A percentile compares a stretch with the other conserved stretches of the same genome.
Evolutionary conservation across 2,329 filamentous ascomycete species (phyloP).

Genomic region (Calonectria ilicicola): DNA sequence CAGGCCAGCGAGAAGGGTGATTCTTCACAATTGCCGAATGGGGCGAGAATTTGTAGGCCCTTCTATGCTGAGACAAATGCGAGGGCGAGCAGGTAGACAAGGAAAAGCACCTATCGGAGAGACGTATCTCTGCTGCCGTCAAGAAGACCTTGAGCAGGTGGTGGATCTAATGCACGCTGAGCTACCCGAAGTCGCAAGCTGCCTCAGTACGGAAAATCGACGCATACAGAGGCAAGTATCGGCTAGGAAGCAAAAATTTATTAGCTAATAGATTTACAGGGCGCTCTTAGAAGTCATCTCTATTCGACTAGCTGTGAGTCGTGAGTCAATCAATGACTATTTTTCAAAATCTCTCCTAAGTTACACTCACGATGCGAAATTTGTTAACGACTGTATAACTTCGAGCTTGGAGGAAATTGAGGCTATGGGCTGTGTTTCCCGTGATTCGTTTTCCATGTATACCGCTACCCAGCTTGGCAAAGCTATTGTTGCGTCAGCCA

Average conservation of each 20-base stretch:
- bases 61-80: constrained; percentile 85
- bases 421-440: constrained; percentile 65
- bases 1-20: constrained; percentile 75
- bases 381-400: constrained; percentile 67
- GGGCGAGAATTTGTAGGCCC: constrained; percentile 82
- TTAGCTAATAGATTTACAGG: constrained; percentile 52
- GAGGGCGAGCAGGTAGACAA: constrained; percentile 81
- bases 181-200: constrained; percentile 76
- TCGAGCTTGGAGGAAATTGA: constrained; percentile 70
- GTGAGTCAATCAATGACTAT: constrained; percentile 75
- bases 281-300: constrained; percentile 79
- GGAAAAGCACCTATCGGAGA: constrained; percentile 83
- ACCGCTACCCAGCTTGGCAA: constrained; percentile 74
- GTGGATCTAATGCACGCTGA: constrained; percentile 79
- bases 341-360: constrained; percentile 75
- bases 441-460: constrained; percentile 64
- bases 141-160: constrained; percentile 76
- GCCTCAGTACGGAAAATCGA: constrained; percentile 73
- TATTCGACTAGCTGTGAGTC: constrained; percentile 74
- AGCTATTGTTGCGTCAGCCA: constrained; percentile 78
- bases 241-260: neutral
- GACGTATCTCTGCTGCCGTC: constrained; percentile 80
- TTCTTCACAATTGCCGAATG: constrained; percentile 81
- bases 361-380: constrained; percentile 62
- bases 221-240: constrained; percentile 71